These are phyloP conservation scores for Neofusicoccum umdonicola DNA, from an alignment of 2,329 filamentous ascomycete species.

Conservation along the genomic window DNA sequence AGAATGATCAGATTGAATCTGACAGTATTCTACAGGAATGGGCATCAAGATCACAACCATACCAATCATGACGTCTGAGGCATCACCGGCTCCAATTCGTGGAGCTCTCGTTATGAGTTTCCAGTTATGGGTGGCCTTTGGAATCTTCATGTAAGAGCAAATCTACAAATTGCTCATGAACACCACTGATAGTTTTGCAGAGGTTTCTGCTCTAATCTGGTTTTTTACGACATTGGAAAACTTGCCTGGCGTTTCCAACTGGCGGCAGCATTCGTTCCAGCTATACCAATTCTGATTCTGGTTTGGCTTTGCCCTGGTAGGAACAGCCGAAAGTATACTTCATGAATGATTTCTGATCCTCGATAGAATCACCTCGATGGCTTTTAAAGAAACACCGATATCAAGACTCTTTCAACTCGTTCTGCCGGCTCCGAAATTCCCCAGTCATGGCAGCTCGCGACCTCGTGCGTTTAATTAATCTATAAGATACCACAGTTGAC, in stretches of 20 bases:
- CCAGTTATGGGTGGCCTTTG: constrained; percentile 45
- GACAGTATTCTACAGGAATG: constrained; percentile 40
- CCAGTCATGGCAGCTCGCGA: constrained; percentile 43
- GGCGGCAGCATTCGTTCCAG: constrained; percentile 40
- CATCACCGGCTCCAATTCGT: constrained; percentile 37
- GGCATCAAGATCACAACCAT: constrained; percentile 46
- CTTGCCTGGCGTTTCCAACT: constrained; percentile 42
- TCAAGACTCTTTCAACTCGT: constrained; percentile 38
- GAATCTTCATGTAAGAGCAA: constrained; percentile 39
- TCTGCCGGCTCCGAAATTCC: constrained; percentile 38
- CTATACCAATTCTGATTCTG: constrained; percentile 34
- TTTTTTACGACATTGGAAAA: constrained; percentile 34
- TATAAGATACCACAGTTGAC: background rate
- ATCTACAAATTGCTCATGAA: background rate
- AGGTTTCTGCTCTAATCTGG: constrained; percentile 41
- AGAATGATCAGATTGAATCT: constrained; percentile 20
- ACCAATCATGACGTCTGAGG: constrained; percentile 42
- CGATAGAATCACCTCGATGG: constrained; percentile 33
- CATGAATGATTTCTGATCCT: background rate
- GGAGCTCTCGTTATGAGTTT: constrained; percentile 48
- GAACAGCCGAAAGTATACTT: too few relatives aligned
- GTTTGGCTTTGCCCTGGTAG: constrained; percentile 40
- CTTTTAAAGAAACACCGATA: constrained; percentile 41
- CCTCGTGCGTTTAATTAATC: constrained; percentile 20
- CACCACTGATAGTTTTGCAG: background rate